phyloP scores from a whole-genome alignment of 345 rosid species.

The Boechera retrofracta region DNA sequence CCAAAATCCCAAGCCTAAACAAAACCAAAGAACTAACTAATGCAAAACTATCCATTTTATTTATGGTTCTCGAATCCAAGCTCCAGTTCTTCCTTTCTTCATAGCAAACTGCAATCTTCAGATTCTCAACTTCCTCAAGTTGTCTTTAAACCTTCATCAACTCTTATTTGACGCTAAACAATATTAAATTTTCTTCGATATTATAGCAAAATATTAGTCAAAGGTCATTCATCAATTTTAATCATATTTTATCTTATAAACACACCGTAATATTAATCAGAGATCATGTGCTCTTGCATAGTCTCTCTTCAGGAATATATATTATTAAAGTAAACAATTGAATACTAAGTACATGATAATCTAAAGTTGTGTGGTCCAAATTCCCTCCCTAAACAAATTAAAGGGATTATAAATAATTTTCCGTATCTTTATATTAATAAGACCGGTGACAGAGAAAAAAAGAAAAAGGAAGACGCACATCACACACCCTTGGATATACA shows the following conservation, averaged over 20 bases:
- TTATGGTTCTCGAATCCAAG: not conserved
- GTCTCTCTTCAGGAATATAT: slow-evolving; percentile 4
- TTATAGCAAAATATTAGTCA: not conserved
- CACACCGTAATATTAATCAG: slow-evolving; percentile 14
- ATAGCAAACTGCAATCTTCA: not conserved
- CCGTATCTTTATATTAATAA: slow-evolving; percentile 8
- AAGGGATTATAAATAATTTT: slow-evolving; percentile 17
- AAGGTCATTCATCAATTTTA: not conserved
- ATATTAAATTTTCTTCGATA: not conserved
- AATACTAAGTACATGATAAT: slow-evolving; percentile 30
- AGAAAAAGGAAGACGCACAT: slow-evolving; percentile 3
- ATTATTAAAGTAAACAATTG: slow-evolving; percentile 25
- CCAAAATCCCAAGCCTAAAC: not conserved
- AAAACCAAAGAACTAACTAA: not conserved
- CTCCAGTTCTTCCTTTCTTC: not conserved
- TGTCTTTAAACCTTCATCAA: not conserved
- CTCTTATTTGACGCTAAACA: not conserved
- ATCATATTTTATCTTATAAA: slow-evolving; percentile 18
- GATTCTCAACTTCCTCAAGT: not conserved
- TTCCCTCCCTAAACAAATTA: slow-evolving; percentile 25
- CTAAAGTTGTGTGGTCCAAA: slow-evolving; percentile 36
- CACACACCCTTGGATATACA: slow-evolving; percentile 20
- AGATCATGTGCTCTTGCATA: slow-evolving; percentile 43
- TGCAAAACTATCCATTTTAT: not conserved
- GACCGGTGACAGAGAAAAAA: not conserved